These are phyloP conservation scores for Aureobasidium sp. DNA, from an alignment of 2,329 filamentous ascomycete genomes.

Conservation along the genomic window DNA sequence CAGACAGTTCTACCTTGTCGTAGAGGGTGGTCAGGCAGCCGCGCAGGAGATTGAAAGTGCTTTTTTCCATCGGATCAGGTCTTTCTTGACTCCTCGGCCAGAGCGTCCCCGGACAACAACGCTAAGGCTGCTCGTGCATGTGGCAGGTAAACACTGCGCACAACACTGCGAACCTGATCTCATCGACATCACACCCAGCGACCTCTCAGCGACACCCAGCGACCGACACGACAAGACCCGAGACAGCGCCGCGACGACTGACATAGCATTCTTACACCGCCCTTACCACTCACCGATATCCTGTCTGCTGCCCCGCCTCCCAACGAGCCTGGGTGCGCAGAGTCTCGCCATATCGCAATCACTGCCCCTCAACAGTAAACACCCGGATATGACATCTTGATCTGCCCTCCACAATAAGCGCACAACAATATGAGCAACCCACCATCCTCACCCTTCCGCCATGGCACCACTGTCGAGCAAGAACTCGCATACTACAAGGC, in stretches of 20 bases:
- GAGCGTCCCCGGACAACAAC: constrained; percentile 10
- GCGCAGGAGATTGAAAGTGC: background rate
- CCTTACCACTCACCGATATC: background rate
- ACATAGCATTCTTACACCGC: constrained; percentile 6
- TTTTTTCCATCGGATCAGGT: background rate
- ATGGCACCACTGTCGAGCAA: constrained; percentile 49
- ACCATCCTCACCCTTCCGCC: constrained; percentile 30
- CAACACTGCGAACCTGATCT: constrained; percentile 3
- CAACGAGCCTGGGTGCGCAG: background rate
- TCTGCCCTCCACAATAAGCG: background rate
- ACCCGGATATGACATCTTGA: constrained; percentile 5
- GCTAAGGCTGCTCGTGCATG: constrained; percentile 4
- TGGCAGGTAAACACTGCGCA: constrained; percentile 6
- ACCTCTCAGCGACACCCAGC: background rate
- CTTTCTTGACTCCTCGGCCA: background rate
- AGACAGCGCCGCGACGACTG: constrained; percentile 2
- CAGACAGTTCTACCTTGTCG: background rate
- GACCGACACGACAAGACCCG: constrained; percentile 1
- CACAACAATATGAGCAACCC: constrained; percentile 19
- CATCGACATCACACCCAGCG: background rate
- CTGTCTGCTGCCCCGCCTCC: background rate
- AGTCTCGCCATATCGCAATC: background rate
- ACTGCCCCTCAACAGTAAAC: background rate
- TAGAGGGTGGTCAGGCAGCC: background rate
- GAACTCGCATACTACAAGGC: constrained; percentile 90